Evolutionary conservation across 2,329 filamentous ascomycete species (phyloP), one percentile per base, ranked within the genome.

Genomic region (Colletotrichum horii): DNA sequence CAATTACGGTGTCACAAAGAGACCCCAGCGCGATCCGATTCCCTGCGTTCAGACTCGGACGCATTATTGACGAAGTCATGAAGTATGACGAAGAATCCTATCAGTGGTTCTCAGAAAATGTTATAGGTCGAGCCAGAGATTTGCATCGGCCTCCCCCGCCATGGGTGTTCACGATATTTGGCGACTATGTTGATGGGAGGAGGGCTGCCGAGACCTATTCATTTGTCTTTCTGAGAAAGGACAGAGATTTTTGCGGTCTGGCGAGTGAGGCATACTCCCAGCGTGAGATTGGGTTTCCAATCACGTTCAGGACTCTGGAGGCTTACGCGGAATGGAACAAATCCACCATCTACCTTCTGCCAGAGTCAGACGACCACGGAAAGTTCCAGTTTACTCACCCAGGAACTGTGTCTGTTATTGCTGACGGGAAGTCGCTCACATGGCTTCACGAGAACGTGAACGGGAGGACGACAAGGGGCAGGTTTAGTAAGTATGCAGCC

Each of bases 61-160:
- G 55, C 8, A 11, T 58, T 8, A 1, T 28, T 24, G 24, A 58
- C 1, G 55, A 58, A 58, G 24, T 58, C 0, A 0, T 58, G 55
- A 0, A 0, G n/a, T 58, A 58, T 0, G 55, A 58, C 55, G 24
- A 28, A 28, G 24, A 58, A 1, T 58, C 55, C 24, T 58, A 24
- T 0, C 0, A 58, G 7, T 58, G 0, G 15, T 58, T 58, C 55
- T 58, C 26, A 0, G 0, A 26, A 19, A 58, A 58, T 1, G 55
- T 58, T 4, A 58, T 22, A 58, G 55, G 55, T 28, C 24, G 55
- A 11, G 55, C 55, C 12, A 26, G 24, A 24, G 26, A 28, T 58
- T 15, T 58, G 0, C 55, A 58, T 58, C 0, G 0, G 19, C 55
- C 55, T 58, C 55, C 55, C 2, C 55, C 55, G 55, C 55, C 55